Base-by-base conservation (phyloP, 352 stramenopile genomes). In the Pythium biforme region DNA sequence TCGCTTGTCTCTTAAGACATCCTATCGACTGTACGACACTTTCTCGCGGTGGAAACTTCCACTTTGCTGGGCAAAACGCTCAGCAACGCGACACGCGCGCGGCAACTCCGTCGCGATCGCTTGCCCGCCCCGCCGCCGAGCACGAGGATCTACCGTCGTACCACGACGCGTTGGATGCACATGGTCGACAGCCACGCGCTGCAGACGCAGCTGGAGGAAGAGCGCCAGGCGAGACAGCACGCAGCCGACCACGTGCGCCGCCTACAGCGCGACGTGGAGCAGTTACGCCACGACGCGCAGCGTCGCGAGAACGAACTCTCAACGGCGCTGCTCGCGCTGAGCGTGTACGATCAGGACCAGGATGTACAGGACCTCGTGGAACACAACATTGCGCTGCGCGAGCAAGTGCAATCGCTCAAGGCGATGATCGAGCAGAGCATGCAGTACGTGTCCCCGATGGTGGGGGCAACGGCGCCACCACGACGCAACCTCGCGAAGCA, bases 391-490 rank as follows among this genome's bases (percentile, higher is more conserved):
- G 75, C 75, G 26, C 61, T 83, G 50, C 61, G 76, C 12, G 73
- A 83, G 49, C 75, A 83, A 54, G 73, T 83, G 20, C 67, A 70
- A 52, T 74, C 73, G 33, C 68, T 83, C 25, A 83, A 83, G 63
- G 68, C 59, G 11, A 66, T 73, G 50, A 45, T 83, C 22, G 53
- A 72, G 54, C 52, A 60, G 15, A 59, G 29, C 29, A 23, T 57
- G 31, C 31, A 39, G 31, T 34, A 55, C 31, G 26, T 14, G 17
- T 37, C 59, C 3, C 25, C 64, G 33, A 58, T 60, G 27, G 17
- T 1, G 19, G 27, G 48, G n/a, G n/a, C n/a, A 5, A 39, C 41
- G 46, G 20, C 5, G n/a, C 11, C 29, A 19, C 26, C 33, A 17
- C 48, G 49, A 20, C 40, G 27, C 22, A 49, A 59, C 8, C 25